Percentiles rank a stretch among this genome's conserved stretches.
phyloP scores from a whole-genome alignment of 768 basidiomycete genomes.

The Trametes elegans region DNA sequence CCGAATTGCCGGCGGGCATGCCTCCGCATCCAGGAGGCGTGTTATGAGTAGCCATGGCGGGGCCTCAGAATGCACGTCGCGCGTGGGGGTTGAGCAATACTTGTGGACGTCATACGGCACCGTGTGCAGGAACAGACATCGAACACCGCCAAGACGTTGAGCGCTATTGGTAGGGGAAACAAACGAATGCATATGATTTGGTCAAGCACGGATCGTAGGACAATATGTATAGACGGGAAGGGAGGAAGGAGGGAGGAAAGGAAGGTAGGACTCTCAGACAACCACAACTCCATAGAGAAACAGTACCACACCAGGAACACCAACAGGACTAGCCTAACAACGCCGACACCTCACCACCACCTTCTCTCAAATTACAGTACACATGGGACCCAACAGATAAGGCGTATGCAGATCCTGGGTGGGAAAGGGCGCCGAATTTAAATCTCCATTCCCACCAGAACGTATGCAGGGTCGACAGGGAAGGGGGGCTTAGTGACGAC shows the following conservation, averaged over 20 bases:
- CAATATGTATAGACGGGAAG: slow-evolving; percentile 5
- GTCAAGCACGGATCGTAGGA: background rate
- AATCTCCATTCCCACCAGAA: slow-evolving; percentile 86
- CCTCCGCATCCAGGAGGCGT: too few relatives aligned
- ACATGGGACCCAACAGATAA: background rate
- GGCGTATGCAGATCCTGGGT: background rate
- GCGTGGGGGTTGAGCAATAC: too few relatives aligned
- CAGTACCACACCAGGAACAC: background rate
- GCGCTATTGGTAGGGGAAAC: too few relatives aligned
- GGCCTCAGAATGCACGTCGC: too few relatives aligned
- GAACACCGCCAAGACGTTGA: too few relatives aligned
- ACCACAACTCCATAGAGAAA: background rate
- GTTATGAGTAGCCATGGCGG: too few relatives aligned
- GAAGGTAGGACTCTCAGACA: background rate
- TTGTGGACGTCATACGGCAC: too few relatives aligned
- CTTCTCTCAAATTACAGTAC: background rate
- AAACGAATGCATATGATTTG: background rate
- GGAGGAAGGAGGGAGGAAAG: background rate
- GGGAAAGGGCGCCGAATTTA: slow-evolving; percentile 32
- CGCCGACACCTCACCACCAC: slow-evolving; percentile 3
- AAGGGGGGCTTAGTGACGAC: slow-evolving; percentile 82
- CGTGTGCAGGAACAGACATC: too few relatives aligned
- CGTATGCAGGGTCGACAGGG: slow-evolving; percentile 70
- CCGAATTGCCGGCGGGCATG: too few relatives aligned
- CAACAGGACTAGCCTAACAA: background rate